Evolutionary conservation across 805 yeast species (phyloP).

Genomic region (Candida mattraensis): DNA sequence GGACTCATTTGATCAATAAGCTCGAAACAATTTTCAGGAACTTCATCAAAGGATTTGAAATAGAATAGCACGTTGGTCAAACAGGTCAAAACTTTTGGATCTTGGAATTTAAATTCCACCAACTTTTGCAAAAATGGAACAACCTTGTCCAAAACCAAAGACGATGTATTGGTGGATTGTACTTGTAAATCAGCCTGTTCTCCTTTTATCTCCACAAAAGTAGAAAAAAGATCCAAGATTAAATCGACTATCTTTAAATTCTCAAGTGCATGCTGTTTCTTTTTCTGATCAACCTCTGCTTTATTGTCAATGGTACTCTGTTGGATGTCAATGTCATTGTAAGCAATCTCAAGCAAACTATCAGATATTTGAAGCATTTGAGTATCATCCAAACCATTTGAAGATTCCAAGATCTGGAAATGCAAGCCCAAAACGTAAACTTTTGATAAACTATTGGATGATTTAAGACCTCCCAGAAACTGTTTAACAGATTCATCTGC

Average conservation of each 20-base stretch:
- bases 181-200: too few species aligned
- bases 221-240: conserved; percentile 73
- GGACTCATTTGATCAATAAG: conserved; percentile 9
- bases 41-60: conserved; percentile 26
- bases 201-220: conserved; percentile 58
- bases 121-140: conserved; percentile 40
- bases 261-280: too few species aligned
- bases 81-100: conserved; percentile 58
- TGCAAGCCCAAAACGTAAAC: conserved; percentile 31
- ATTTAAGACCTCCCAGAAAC: conserved; percentile 10
- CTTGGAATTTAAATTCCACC: conserved; percentile 43
- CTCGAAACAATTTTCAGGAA: conserved; percentile 18
- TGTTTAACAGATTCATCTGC: conserved; percentile 16
- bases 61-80: conserved; percentile 64
- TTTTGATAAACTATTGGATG: conserved; percentile 17
- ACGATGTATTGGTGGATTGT: conserved; percentile 6
- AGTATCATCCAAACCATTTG: conserved; percentile 21
- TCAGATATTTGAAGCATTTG: conserved; percentile 25
- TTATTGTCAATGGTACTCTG: conserved; percentile 12
- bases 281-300: conserved; percentile 34
- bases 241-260: conserved; percentile 66
- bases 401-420: conserved; percentile 32
- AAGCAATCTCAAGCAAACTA: conserved; percentile 36
- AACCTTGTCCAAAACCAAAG: conserved; percentile 15
- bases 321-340: conserved; percentile 15